phyloP scores from a whole-genome alignment of 768 basidiomycete genomes.

The Coprinopsis sp. region DNA sequence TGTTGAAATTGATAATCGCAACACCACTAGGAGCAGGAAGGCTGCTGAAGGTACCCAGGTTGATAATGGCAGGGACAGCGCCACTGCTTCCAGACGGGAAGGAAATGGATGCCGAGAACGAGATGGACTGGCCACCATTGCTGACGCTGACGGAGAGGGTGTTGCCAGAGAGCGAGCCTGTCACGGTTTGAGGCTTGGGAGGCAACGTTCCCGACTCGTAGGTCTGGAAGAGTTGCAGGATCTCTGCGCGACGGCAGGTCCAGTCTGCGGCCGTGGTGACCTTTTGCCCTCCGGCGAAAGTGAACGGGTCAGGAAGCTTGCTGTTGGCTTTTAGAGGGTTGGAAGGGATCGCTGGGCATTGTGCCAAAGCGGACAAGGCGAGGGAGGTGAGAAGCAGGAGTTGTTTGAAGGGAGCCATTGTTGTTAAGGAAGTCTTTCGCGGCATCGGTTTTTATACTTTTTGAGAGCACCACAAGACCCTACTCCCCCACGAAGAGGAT shows the following conservation, averaged over 20 bases:
- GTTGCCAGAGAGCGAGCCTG: conserved; percentile 38
- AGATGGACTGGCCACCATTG: conserved; percentile 43
- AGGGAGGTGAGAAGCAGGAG: neutral
- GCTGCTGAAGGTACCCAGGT: conserved; percentile 40
- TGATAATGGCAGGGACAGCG: conserved; percentile 52
- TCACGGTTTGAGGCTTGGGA: conserved; percentile 40
- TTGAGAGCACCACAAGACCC: too few relatives aligned
- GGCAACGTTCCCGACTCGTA: conserved; percentile 52
- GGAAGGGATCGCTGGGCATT: conserved; percentile 19
- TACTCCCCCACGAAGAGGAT: too few relatives aligned
- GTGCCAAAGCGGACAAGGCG: conserved; percentile 1
- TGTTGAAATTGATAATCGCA: conserved; percentile 48
- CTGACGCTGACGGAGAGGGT: conserved; percentile 47
- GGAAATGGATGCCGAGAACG: conserved; percentile 43
- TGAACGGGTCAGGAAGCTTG: conserved; percentile 52
- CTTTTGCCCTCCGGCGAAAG: conserved; percentile 39
- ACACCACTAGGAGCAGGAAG: conserved; percentile 34
- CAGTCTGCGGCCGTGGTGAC: conserved; percentile 44
- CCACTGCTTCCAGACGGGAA: conserved; percentile 39
- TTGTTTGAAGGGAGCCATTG: conserved; percentile 1
- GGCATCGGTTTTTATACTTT: too few relatives aligned
- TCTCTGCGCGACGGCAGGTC: conserved; percentile 47
- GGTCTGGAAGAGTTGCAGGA: conserved; percentile 43
- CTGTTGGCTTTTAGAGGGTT: conserved; percentile 28
- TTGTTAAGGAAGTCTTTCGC: conserved; percentile 30